Percentiles rank a stretch among this genome's conserved stretches.
Conservation (phyloP, 2,329 filamentous ascomycete species). For the Trichothecium sympodiale region DNA sequence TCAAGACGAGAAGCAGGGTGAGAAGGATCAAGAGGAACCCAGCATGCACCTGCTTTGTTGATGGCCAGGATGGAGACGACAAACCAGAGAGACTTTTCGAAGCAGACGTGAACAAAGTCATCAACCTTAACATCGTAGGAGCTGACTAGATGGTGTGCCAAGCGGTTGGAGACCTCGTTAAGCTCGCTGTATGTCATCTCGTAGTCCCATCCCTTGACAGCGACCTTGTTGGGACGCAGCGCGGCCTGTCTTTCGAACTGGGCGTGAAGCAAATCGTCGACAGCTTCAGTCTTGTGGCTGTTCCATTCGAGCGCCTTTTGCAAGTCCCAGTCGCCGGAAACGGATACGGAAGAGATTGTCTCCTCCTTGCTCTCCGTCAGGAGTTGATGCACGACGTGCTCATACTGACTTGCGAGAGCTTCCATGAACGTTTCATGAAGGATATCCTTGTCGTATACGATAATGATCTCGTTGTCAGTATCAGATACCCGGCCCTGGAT, state of each 20-base stretch:
- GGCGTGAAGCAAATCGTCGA: slow-evolving; percentile 3
- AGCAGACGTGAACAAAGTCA: slow-evolving; percentile 3
- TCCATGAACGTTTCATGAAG: slow-evolving; percentile 1
- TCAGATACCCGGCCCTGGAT: not conserved
- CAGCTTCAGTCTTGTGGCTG: not conserved
- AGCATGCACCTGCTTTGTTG: slow-evolving; percentile 4
- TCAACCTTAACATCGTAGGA: not conserved
- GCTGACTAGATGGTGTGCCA: slow-evolving; percentile 21
- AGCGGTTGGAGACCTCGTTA: slow-evolving; percentile 18
- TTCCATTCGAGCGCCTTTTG: slow-evolving; percentile 21
- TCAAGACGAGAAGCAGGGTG: slow-evolving; percentile 7
- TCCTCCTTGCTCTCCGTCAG: slow-evolving; percentile 1
- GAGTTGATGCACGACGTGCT: slow-evolving; percentile 2
- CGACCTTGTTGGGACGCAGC: too few species aligned
- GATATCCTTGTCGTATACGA: slow-evolving; percentile 3
- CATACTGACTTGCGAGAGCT: slow-evolving; percentile 2
- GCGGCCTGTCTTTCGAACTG: not conserved
- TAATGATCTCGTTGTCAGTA: slow-evolving; percentile 1
- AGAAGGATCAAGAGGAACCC: slow-evolving; percentile 4
- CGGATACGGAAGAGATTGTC: not conserved
- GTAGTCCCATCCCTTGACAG: too few species aligned
- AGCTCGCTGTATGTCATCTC: too few species aligned
- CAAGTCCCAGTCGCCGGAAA: slow-evolving; percentile 2
- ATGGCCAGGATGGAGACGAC: slow-evolving; percentile 5
- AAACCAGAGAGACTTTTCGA: slow-evolving; percentile 5